These are phyloP conservation scores for Tetrastigma voinierianum DNA, from an alignment of 164 flowering plant species.

Conservation along the genomic window DNA sequence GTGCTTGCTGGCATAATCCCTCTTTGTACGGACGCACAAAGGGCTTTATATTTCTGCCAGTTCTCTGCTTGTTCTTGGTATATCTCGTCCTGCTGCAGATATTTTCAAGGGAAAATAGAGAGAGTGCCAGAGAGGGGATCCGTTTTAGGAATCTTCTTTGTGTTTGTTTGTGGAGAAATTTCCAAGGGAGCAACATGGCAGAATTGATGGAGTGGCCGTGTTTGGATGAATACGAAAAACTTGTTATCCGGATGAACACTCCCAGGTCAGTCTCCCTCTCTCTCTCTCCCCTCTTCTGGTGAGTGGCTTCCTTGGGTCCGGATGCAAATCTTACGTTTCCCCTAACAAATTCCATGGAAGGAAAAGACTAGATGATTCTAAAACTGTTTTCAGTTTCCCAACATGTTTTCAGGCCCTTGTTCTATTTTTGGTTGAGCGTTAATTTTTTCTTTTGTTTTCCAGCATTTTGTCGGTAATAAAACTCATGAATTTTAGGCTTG, in stretches of 20 bases:
- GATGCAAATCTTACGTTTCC: conserved; percentile 5
- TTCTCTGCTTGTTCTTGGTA: conserved; percentile 5
- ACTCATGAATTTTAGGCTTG: too few species aligned
- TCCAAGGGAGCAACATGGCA: background rate
- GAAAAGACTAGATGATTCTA: too few species aligned
- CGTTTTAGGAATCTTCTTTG: background rate
- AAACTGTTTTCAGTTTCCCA: too few species aligned
- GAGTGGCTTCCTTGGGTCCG: background rate
- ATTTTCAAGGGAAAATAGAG: background rate
- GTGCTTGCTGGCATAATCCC: background rate
- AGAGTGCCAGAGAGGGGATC: background rate
- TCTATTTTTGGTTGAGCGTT: too few species aligned
- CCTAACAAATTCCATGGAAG: too few species aligned
- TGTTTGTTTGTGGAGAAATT: conserved; percentile 5
- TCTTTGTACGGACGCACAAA: too few species aligned
- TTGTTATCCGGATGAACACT: conserved; percentile 73
- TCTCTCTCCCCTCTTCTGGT: background rate
- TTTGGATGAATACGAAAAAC: conserved; percentile 82
- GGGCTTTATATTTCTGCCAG: too few species aligned
- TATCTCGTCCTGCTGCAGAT: background rate
- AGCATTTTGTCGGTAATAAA: too few species aligned
- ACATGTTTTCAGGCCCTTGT: too few species aligned
- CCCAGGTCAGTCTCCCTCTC: conserved; percentile 61
- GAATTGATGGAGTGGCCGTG: conserved; percentile 49
- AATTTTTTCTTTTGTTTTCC: too few species aligned